Conservation (phyloP, 164 flowering plant species). For the Piper betle region DNA sequence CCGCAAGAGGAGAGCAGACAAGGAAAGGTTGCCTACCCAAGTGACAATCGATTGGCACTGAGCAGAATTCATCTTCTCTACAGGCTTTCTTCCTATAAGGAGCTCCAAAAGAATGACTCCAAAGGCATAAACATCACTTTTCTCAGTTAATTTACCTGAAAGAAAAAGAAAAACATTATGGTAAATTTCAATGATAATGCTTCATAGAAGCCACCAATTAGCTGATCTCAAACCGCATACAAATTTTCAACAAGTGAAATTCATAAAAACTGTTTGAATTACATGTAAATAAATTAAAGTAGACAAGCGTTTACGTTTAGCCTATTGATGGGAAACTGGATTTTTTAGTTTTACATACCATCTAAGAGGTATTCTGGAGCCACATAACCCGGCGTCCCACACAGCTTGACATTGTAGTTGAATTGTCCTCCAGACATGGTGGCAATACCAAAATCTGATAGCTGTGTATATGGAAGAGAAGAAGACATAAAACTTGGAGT, state of each 20-base stretch:
- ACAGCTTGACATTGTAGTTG: conserved; percentile 59
- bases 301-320: no score
- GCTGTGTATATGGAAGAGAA: conserved; percentile 24
- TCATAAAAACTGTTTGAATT: no score
- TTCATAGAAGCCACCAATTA: background rate
- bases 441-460: conserved; percentile 94
- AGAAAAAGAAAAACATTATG: background rate
- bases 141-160: conserved; percentile 85
- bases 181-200: background rate
- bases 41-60: conserved; percentile 88
- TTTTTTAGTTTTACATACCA: conserved; percentile 34
- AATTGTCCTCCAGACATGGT: conserved; percentile 42
- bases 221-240: background rate
- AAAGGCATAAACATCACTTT: conserved; percentile 94
- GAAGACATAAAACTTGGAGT: background rate
- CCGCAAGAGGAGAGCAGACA: background rate
- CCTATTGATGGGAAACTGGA: background rate
- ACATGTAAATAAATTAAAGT: no score
- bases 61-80: conserved; percentile 61
- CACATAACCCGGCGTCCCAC: conserved; percentile 86
- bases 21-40: conserved; percentile 49
- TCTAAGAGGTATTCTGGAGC: conserved; percentile 95
- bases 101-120: conserved; percentile 91
- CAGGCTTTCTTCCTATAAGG: conserved; percentile 74
- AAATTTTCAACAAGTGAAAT: no score